Conservation (phyloP, 257 asterid species). For the Petunia axillaris region DNA sequence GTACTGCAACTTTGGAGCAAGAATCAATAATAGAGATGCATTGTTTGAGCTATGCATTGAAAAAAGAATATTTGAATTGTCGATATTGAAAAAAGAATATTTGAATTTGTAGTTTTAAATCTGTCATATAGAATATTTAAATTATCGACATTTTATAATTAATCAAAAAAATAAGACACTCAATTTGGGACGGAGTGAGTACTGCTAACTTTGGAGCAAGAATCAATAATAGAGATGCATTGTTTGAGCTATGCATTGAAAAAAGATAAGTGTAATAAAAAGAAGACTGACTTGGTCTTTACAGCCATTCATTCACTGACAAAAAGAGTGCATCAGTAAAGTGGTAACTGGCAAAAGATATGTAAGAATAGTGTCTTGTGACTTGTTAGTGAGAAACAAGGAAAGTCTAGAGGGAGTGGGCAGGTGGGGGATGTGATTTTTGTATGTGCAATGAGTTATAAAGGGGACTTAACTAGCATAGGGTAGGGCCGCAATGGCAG, state of each 20-base stretch:
- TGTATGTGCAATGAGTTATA: constrained; percentile 21
- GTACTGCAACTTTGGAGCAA: constrained; percentile 25
- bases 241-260: neutral
- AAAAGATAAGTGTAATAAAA: constrained; percentile 55
- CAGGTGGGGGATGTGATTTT: constrained; percentile 26
- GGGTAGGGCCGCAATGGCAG: constrained; percentile 17
- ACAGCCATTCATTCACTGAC: constrained; percentile 91
- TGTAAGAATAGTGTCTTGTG: constrained; percentile 24
- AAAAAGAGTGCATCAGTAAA: constrained; percentile 53
- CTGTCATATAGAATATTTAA: neutral
- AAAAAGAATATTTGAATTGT: constrained; percentile 31
- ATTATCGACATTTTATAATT: no score
- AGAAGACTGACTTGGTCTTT: constrained; percentile 53
- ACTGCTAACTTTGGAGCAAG: constrained; percentile 25
- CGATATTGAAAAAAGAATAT: neutral
- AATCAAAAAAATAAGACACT: no score
- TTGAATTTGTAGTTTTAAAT: constrained; percentile 15
- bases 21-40: constrained; percentile 7
- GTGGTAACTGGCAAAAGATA: constrained; percentile 49
- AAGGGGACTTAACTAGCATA: neutral
- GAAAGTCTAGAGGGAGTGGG: constrained; percentile 21
- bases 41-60: neutral
- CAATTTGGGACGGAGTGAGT: constrained; percentile 17
- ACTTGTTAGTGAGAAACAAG: constrained; percentile 28
- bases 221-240: constrained; percentile 4